Conservation (phyloP, 345 rosid species). For the Gossypium longicalyx region DNA sequence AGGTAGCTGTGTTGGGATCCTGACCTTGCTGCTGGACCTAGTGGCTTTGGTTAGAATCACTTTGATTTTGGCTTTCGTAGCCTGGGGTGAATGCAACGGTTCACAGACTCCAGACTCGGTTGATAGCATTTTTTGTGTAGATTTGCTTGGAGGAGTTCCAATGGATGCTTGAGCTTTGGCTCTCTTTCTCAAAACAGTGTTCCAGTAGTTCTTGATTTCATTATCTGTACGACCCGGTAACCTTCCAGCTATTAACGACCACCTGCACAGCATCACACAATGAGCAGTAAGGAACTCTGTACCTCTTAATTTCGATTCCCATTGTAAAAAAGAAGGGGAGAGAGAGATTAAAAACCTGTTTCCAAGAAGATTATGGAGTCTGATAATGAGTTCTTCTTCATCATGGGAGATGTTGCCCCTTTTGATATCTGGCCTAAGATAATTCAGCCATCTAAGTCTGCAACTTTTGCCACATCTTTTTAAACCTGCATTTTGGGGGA, state of each 20-base stretch:
- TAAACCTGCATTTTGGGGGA: background rate
- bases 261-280: background rate
- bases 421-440: constrained; percentile 11
- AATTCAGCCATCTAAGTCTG: constrained; percentile 5
- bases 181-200: background rate
- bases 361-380: constrained; percentile 1
- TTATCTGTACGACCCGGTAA: constrained; percentile 1
- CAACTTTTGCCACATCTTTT: constrained; percentile 9
- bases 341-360: background rate
- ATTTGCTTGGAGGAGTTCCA: background rate
- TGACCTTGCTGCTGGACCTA: constrained; percentile 21
- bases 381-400: constrained; percentile 2
- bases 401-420: constrained; percentile 5
- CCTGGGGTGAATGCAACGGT: constrained; percentile 1
- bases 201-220: constrained; percentile 10
- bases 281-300: too few relatives aligned
- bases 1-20: constrained; percentile 16
- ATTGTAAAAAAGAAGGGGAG: background rate
- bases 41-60: constrained; percentile 35
- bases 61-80: background rate
- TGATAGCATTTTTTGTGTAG: background rate
- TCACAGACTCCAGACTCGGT: background rate
- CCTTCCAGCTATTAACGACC: constrained; percentile 11
- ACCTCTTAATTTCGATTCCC: too few relatives aligned
- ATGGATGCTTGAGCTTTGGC: constrained; percentile 16